These are phyloP conservation scores for Urtica urens DNA, from an alignment of 306 rosid species.

Conservation along the genomic window DNA sequence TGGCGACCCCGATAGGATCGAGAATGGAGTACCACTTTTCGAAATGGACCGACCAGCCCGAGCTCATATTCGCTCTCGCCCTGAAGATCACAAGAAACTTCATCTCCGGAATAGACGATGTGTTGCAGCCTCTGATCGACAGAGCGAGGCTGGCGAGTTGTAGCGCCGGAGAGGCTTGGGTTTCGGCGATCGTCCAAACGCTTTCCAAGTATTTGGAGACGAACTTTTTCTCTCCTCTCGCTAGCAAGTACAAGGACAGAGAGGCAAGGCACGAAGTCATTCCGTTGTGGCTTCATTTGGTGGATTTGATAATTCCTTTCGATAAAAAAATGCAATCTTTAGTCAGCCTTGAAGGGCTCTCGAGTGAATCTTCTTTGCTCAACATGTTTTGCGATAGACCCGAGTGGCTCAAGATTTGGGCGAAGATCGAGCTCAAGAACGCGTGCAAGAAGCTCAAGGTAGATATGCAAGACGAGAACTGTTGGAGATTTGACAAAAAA, in stretches of 20 bases:
- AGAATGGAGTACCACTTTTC: slow-evolving; percentile 58
- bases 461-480: slow-evolving; percentile 42
- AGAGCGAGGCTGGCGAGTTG: slow-evolving; percentile 49
- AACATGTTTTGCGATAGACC: slow-evolving; percentile 43
- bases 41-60: slow-evolving; percentile 67
- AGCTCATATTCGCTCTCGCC: slow-evolving; percentile 50
- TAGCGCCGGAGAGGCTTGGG: slow-evolving; percentile 82
- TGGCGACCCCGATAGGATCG: slow-evolving; percentile 63
- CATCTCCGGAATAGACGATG: slow-evolving; percentile 56
- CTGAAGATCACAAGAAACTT: slow-evolving; percentile 49
- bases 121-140: slow-evolving; percentile 72
- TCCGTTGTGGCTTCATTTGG: slow-evolving; percentile 57
- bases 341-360: slow-evolving; percentile 34
- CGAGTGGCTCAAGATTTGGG: slow-evolving; percentile 76
- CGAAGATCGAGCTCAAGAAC: slow-evolving; percentile 60
- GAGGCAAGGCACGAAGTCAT: slow-evolving; percentile 38
- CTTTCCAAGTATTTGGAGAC: slow-evolving; percentile 54
- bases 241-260: slow-evolving; percentile 36
- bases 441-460: slow-evolving; percentile 48
- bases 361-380: slow-evolving; percentile 38
- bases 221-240: slow-evolving; percentile 35
- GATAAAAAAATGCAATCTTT: slow-evolving; percentile 57
- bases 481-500: slow-evolving; percentile 33
- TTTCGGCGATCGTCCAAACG: slow-evolving; percentile 51
- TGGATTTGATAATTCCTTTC: slow-evolving; percentile 42